Base-by-base conservation (phyloP, 1,139 yeast species). In the Blastobotrys apis region DNA sequence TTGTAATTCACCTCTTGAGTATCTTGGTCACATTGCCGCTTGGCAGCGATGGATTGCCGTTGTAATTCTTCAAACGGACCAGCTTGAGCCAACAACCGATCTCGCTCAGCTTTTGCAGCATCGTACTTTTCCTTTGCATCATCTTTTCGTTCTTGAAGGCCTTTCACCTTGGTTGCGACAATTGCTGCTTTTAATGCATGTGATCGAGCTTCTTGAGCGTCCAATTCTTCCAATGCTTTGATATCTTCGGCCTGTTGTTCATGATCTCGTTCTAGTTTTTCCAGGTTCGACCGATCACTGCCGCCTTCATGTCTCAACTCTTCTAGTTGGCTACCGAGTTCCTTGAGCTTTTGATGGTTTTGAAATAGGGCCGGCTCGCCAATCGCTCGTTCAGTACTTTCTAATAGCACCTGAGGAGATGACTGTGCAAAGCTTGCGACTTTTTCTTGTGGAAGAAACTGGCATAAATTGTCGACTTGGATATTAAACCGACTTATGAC, bases 391-490 rank as follows among this genome's bases (percentile, higher is more conserved):
- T 88, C 87, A 1, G 95, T 86, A 57, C 86, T 95, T 27, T 72
- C 59, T 9, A 94, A 69, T 9, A 92, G 66, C 51, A 80, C 80
- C 49, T 84, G 90, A 0, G 95, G 85, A 13, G 85, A 75, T 50
- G 87, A 67, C 4, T 82, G 78, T 0, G 97, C 95, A 68, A 94
- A 94, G 53, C 87, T 90, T 1, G 95, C 92, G 6, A 92, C 98
- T 52, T 94, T 73, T 57, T 92, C 98, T 60, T 94, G 99, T 0
- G 98, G 96, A 43, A 94, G 67, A 59, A 94, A 94, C 60, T 92
- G 97, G 58, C 98, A 92, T 46, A 92, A 71, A 58, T 90, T 94
- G 60, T 87, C 94, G 47, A 94, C 72, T 58, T 92, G 97, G 49
- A 94, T 84, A 56, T 84, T 84, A 52, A 80, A 73, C 1, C 62